phyloP scores from a whole-genome alignment of 129 eudicot genomes.

The Saussurea involucrata region DNA sequence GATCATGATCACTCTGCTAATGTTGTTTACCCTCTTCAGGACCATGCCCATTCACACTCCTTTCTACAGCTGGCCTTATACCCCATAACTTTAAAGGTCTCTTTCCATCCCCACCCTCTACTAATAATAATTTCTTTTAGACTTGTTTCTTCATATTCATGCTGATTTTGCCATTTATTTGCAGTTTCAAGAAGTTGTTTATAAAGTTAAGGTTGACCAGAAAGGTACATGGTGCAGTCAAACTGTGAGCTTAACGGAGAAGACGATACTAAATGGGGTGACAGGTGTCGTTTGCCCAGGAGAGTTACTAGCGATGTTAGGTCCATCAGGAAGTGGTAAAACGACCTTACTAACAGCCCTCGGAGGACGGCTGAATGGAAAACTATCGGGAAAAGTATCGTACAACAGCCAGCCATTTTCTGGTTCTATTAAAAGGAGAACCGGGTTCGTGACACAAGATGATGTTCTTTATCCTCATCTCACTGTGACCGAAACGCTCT shows the following conservation, averaged over 20 bases:
- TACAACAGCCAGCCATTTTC: slow-evolving; percentile 80
- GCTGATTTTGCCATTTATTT: slow-evolving; percentile 16
- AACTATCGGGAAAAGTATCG: slow-evolving; percentile 73
- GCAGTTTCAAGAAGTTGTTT: slow-evolving; percentile 89
- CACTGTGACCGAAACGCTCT: slow-evolving; percentile 84
- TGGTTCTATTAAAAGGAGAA: slow-evolving; percentile 70
- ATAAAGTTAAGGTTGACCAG: slow-evolving; percentile 48
- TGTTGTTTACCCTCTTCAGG: slow-evolving; percentile 35
- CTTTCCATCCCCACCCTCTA: slow-evolving; percentile 18
- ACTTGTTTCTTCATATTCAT: background rate
- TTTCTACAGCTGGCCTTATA: slow-evolving; percentile 39
- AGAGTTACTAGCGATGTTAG: slow-evolving; percentile 93
- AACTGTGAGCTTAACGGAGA: slow-evolving; percentile 44
- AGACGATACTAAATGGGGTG: slow-evolving; percentile 77
- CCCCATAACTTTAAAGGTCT: slow-evolving; percentile 83
- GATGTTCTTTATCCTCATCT: slow-evolving; percentile 92
- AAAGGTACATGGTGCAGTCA: slow-evolving; percentile 46
- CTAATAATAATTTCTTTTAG: background rate
- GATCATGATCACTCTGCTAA: slow-evolving; percentile 22
- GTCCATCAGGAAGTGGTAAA: slow-evolving; percentile 98
- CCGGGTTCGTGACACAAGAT: slow-evolving; percentile 96
- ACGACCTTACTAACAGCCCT: slow-evolving; percentile 91
- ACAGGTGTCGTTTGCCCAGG: slow-evolving; percentile 87
- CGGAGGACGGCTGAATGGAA: slow-evolving; percentile 81
- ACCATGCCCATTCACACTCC: slow-evolving; percentile 35